These are phyloP conservation scores for Sextonia rubra DNA, from an alignment of 164 flowering plant genomes.

Conservation along the genomic window DNA sequence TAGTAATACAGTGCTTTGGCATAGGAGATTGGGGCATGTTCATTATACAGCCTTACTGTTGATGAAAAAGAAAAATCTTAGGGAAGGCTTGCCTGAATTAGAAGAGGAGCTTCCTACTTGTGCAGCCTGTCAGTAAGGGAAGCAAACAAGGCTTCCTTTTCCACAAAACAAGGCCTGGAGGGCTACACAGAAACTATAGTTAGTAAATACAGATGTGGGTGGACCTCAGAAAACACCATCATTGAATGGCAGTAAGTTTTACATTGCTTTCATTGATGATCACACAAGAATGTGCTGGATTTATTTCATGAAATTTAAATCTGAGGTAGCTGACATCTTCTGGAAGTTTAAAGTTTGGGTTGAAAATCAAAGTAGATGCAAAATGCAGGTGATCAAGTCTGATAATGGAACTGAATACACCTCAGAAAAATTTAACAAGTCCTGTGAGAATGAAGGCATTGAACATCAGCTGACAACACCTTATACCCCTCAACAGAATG, in stretches of 20 bases:
- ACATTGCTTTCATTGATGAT: constrained; percentile 1
- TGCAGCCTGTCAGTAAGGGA: no score
- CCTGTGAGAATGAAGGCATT: neutral
- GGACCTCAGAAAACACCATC: constrained; percentile 5
- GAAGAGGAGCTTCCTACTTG: no score
- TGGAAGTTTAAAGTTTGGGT: constrained; percentile 2
- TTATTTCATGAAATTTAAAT: constrained; percentile 1
- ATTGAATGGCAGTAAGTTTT: neutral
- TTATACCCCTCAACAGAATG: neutral
- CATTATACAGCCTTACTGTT: no score
- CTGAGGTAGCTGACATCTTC: neutral
- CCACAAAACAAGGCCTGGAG: neutral
- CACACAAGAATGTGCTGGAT: constrained; percentile 1
- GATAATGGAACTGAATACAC: no score
- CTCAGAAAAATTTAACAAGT: no score
- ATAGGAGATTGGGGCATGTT: no score
- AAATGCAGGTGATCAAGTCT: no score
- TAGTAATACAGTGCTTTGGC: no score
- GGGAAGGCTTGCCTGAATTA: no score
- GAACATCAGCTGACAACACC: constrained; percentile 1
- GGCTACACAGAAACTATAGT: neutral
- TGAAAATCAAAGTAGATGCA: no score
- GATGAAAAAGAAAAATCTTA: no score
- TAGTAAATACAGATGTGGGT: neutral
- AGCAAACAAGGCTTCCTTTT: no score